phyloP scores from a whole-genome alignment of 805 yeast genomes.

The Myxozyma neglecta region DNA sequence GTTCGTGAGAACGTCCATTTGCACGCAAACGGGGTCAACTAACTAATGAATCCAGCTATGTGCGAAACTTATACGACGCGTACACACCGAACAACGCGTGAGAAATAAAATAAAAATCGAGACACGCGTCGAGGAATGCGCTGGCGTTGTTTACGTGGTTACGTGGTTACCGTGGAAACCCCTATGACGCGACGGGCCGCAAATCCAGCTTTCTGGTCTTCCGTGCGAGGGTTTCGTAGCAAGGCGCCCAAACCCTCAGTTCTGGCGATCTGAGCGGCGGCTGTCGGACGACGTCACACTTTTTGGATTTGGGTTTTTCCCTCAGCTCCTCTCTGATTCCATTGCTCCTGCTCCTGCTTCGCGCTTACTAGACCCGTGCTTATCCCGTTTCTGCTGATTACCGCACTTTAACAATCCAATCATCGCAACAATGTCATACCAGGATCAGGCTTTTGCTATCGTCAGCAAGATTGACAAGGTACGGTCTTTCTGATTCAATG shows the following conservation, averaged over 20 bases:
- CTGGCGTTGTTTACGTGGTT: background rate
- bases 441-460: constrained; percentile 36
- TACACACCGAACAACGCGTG: background rate
- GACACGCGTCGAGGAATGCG: background rate
- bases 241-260: background rate
- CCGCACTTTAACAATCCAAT: background rate
- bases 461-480: constrained; percentile 36
- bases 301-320: no score
- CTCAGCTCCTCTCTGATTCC: no score
- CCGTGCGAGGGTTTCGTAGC: no score
- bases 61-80: no score
- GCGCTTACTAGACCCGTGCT: background rate
- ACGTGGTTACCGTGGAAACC: constrained; percentile 5
- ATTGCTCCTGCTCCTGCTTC: background rate
- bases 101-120: background rate
- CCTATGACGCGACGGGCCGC: background rate
- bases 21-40: no score
- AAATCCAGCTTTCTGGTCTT: background rate
- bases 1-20: no score
- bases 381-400: background rate
- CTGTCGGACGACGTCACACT: constrained; percentile 2
- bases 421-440: constrained; percentile 27
- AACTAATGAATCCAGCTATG: no score
- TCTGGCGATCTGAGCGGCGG: background rate
- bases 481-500: constrained; percentile 2